Conservation (phyloP, 139 green algal species). For the Mesotaenium endlicherianum region DNA sequence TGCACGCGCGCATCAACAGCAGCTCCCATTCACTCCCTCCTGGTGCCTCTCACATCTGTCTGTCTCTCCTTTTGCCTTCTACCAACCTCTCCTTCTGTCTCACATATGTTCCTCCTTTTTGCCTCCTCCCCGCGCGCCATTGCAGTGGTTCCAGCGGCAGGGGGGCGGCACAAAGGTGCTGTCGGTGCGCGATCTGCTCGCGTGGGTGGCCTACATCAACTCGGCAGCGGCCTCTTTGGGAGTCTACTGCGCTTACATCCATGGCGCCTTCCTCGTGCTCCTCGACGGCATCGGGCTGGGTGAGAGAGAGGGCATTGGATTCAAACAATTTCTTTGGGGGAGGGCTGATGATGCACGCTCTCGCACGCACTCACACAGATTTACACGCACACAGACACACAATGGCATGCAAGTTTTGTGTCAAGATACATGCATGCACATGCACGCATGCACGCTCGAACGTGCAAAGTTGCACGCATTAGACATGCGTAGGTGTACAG, state of each 20-base stretch:
- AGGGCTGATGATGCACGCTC: too few species aligned
- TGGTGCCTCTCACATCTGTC: neutral
- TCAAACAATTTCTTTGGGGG: too few species aligned
- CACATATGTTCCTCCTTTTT: neutral
- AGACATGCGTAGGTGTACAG: too few species aligned
- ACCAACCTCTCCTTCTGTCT: neutral
- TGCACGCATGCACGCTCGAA: neutral
- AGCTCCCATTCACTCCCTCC: too few species aligned
- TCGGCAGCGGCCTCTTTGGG: constrained; percentile 58
- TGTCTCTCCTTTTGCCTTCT: neutral
- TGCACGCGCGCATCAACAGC: too few species aligned
- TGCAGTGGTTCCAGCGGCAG: constrained; percentile 39
- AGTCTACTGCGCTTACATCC: constrained; percentile 67
- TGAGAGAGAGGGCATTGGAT: too few species aligned
- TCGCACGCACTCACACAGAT: too few species aligned
- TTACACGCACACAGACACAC: too few species aligned
- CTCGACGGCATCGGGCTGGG: constrained; percentile 92
- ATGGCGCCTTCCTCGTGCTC: constrained; percentile 87
- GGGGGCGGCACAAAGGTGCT: constrained; percentile 52
- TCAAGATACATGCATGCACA: too few species aligned
- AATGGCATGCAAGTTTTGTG: too few species aligned
- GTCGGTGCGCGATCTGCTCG: constrained; percentile 87
- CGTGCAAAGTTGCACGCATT: neutral
- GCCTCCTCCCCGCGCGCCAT: neutral
- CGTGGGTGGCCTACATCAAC: constrained; percentile 84